Base-by-base conservation (phyloP, 2,329 filamentous ascomycete species). In the Diplodia seriata region DNA sequence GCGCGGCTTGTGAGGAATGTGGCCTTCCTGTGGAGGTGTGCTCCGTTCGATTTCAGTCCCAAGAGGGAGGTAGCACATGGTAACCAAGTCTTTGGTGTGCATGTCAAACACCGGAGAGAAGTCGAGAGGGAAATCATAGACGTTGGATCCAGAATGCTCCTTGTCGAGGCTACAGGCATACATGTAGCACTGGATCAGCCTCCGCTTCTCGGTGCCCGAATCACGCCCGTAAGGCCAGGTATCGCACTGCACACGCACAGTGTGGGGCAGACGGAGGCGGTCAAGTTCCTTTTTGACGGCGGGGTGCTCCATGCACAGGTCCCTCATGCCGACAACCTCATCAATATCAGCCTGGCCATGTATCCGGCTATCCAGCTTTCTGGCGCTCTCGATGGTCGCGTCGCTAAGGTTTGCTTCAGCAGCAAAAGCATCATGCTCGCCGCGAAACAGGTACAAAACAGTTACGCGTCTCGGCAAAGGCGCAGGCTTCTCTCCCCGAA, bases 101-200 rank as follows among this genome's bases (percentile, higher is more conserved):
- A 69, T 84, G 81, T 8, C 83, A 84, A 57, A 84, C 80, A 71
- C 87, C 84, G 8, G 84, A 82, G 55, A 80, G 82, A 26, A 87
- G 78, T 66, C 86, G 82, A 9, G 87, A 78, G 86, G 86, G 66
- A 87, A 87, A 4, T 85, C 85, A 71, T 87, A 87, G 74, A 85
- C 83, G 71, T 88, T 87, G 40, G 84, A 49, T 14, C 40, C 57
- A 7, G 23, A 81, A 67, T 87, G 84, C 0, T 75, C 73, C 38
- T 84, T 77, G 0, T 79, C 74, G 0, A 76, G 65, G 72, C 51
- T 78, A 68, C 80, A 78, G 66, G 78, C 72, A 64, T 79, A 79
- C 54, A 79, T 77, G 73, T 76, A 80, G 68, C 78, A 81, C 77
- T 62, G 57, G 38, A 62, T 62, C 2, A 62, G 57, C 15, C 57